Conservation (phyloP, 331 rosid species). For the Rhamnella rubrinervis region DNA sequence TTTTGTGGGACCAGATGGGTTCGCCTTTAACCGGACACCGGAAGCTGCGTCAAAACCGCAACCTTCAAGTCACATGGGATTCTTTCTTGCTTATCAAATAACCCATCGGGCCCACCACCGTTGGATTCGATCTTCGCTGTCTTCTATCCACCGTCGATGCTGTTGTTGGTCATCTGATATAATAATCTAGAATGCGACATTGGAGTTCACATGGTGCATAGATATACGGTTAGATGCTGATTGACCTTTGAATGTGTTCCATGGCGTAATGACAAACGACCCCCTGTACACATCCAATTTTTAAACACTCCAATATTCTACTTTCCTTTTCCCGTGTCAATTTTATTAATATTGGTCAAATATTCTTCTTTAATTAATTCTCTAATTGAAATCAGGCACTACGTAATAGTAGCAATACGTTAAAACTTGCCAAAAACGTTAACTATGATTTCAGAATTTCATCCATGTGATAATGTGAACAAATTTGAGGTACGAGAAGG, state of each 20-base stretch:
- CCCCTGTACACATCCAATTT: too few relatives aligned
- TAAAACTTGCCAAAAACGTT: neutral
- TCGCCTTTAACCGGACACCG: constrained; percentile 45
- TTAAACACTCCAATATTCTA: too few relatives aligned
- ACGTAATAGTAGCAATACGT: neutral
- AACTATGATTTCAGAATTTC: neutral
- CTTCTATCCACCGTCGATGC: neutral
- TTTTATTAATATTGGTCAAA: neutral
- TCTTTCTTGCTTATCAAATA: constrained; percentile 1
- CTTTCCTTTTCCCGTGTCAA: too few relatives aligned
- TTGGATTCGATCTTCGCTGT: neutral
- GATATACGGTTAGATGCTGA: neutral
- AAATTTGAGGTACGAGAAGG: too few relatives aligned
- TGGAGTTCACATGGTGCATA: neutral
- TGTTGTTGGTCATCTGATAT: too few relatives aligned
- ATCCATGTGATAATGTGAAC: too few relatives aligned
- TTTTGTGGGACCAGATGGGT: constrained; percentile 21
- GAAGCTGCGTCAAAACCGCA: constrained; percentile 25
- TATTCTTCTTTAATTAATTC: neutral
- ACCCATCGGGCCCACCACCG: constrained; percentile 3
- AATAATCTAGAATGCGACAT: too few relatives aligned
- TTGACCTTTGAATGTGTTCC: neutral
- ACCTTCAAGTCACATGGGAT: constrained; percentile 36
- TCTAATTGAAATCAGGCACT: too few relatives aligned
- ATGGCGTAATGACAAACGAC: neutral